A percentile compares a stretch with the other conserved stretches of the same genome.
Conservation (phyloP, 1,139 yeast species). For the Saccharomycopsis hybrid region DNA sequence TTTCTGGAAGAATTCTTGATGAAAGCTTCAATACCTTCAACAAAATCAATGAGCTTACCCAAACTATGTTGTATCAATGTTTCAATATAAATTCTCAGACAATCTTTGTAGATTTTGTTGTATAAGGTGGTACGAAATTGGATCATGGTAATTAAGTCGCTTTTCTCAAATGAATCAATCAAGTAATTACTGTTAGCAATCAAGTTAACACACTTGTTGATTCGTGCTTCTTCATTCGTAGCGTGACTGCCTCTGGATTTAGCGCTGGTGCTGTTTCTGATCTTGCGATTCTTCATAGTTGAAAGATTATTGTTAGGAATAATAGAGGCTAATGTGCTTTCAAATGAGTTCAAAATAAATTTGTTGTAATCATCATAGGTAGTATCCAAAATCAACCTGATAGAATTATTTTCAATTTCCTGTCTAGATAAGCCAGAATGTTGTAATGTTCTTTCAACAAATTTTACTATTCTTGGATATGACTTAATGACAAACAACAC, state of each 20-base stretch:
- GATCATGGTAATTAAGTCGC: conserved; percentile 4
- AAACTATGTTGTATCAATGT: conserved; percentile 48
- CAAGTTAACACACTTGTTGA: conserved; percentile 52
- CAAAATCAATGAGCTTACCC: conserved; percentile 61
- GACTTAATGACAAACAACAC: conserved; percentile 16
- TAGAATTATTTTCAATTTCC: conserved; percentile 4
- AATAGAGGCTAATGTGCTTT: neutral
- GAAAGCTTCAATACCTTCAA: conserved; percentile 56
- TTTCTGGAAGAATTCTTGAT: conserved; percentile 30
- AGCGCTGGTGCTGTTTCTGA: neutral
- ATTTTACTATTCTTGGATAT: conserved; percentile 19
- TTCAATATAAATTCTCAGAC: conserved; percentile 43
- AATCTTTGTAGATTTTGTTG: conserved; percentile 35
- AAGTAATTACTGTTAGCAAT: conserved; percentile 59
- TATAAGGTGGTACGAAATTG: conserved; percentile 9
- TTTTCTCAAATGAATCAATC: conserved; percentile 36
- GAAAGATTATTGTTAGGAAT: neutral
- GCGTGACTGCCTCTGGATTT: conserved; percentile 3
- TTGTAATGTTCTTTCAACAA: conserved; percentile 13
- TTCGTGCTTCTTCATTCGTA: conserved; percentile 27
- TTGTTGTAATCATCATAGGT: conserved; percentile 20
- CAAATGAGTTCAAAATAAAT: conserved; percentile 8
- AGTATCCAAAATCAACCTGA: conserved; percentile 14
- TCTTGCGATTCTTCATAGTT: conserved; percentile 3
- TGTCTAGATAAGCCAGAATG: conserved; percentile 6